phyloP scores from a whole-genome alignment of 2,329 filamentous ascomycete species.

The Penicillium thymicola region DNA sequence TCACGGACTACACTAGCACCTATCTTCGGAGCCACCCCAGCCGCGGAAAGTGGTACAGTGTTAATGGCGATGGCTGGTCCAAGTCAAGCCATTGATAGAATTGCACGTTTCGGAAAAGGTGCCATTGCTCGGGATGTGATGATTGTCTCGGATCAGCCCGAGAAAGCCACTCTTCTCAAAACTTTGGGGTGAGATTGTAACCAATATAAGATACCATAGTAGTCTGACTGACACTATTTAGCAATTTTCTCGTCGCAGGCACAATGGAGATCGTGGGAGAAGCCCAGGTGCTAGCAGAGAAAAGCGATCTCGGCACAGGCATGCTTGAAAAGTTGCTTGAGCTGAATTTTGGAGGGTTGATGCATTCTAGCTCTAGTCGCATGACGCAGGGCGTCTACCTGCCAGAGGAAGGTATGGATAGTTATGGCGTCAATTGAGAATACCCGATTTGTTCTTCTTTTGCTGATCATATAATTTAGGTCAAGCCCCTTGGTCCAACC shows the following conservation, averaged over 20 bases:
- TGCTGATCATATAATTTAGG: not conserved
- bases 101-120: slow-evolving; percentile 1
- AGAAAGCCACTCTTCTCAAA: slow-evolving; percentile 13
- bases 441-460: not conserved
- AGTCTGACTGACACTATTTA: not conserved
- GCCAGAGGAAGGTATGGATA: slow-evolving; percentile 22
- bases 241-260: slow-evolving; percentile 20
- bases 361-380: slow-evolving; percentile 27
- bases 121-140: slow-evolving; percentile 13
- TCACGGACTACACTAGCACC: slow-evolving; percentile 5
- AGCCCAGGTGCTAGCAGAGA: slow-evolving; percentile 33
- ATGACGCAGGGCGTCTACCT: slow-evolving; percentile 30
- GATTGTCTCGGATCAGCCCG: slow-evolving; percentile 11
- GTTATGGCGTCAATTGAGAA: not conserved
- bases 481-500: slow-evolving; percentile 45
- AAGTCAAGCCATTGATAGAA: not conserved
- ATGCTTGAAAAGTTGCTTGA: slow-evolving; percentile 28
- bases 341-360: slow-evolving; percentile 29
- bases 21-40: slow-evolving; percentile 12
- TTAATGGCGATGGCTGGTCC: slow-evolving; percentile 9
- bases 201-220: too few relatives aligned
- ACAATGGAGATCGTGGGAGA: slow-evolving; percentile 30
- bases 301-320: slow-evolving; percentile 23
- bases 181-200: slow-evolving; percentile 7
- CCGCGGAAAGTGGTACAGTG: slow-evolving; percentile 6